Evolutionary conservation across 306 rosid species (phyloP).

Genomic region (Acmispon strigosus): DNA sequence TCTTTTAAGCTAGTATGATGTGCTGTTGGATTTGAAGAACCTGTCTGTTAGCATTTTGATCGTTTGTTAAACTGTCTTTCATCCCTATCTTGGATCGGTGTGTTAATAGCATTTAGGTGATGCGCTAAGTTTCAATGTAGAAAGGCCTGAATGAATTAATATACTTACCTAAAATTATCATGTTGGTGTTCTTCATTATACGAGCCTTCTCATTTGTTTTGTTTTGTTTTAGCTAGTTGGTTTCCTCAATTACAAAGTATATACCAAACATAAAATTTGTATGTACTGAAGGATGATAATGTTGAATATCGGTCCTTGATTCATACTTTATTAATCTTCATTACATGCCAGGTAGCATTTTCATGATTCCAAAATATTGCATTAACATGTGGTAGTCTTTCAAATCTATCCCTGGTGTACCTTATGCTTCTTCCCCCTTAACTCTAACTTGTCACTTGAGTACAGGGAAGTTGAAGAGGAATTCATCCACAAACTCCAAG

Average conservation of each 20-base stretch:
- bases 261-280: neutral
- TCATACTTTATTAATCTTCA: neutral
- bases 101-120: neutral
- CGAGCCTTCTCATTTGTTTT: no score
- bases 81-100: neutral
- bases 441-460: slow-evolving; percentile 11
- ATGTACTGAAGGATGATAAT: neutral
- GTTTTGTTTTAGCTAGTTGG: no score
- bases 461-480: slow-evolving; percentile 49
- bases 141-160: neutral
- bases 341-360: neutral
- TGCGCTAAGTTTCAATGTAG: neutral
- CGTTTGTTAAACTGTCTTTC: neutral
- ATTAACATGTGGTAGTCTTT: neutral
- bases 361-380: neutral
- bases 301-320: slow-evolving; percentile 3
- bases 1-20: neutral
- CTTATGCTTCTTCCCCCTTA: slow-evolving; percentile 6
- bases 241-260: no score
- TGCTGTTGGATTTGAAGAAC: slow-evolving; percentile 3
- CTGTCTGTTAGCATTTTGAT: neutral
- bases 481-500: slow-evolving; percentile 44
- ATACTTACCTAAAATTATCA: neutral
- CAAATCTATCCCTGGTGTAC: neutral
- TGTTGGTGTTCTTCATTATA: neutral